phyloP scores from a whole-genome alignment of 2,329 filamentous ascomycete species.

The Balansia obtecta region DNA sequence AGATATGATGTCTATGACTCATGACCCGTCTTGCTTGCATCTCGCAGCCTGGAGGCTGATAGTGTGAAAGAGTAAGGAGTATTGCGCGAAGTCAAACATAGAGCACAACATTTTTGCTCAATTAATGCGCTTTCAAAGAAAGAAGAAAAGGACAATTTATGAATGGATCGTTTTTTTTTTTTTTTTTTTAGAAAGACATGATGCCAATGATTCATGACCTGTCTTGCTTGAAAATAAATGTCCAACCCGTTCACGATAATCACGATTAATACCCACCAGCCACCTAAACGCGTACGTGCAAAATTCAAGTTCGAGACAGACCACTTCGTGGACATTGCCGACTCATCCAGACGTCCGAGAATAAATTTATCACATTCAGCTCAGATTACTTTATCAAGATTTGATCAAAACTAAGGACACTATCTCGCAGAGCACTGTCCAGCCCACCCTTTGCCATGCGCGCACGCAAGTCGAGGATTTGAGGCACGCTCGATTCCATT shows the following conservation, averaged over 20 bases:
- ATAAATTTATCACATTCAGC: not conserved
- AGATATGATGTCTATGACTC: too few species aligned
- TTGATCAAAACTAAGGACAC: not conserved
- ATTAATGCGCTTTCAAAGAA: too few species aligned
- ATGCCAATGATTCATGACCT: not conserved
- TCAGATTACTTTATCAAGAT: not conserved
- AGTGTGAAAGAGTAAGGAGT: conserved; percentile 10
- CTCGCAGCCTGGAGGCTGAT: conserved; percentile 5
- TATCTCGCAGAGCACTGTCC: not conserved
- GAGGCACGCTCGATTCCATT: not conserved
- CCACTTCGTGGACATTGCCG: too few species aligned
- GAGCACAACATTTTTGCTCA: too few species aligned
- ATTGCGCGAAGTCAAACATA: too few species aligned
- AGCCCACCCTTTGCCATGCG: not conserved
- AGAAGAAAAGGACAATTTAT: too few species aligned
- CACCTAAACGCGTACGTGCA: too few species aligned
- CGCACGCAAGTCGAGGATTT: not conserved
- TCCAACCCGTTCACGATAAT: too few species aligned
- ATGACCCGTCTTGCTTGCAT: conserved; percentile 14
- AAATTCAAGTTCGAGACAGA: not conserved
- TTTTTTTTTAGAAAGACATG: too few species aligned
- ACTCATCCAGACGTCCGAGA: not conserved
- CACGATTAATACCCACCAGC: too few species aligned
- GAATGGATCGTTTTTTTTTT: too few species aligned
- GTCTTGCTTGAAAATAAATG: too few species aligned